A percentile compares a stretch with the other conserved stretches of the same genome.
Evolutionary conservation across 2,329 filamentous ascomycete genomes (phyloP).

Genomic region (Diaporthe australafricana): DNA sequence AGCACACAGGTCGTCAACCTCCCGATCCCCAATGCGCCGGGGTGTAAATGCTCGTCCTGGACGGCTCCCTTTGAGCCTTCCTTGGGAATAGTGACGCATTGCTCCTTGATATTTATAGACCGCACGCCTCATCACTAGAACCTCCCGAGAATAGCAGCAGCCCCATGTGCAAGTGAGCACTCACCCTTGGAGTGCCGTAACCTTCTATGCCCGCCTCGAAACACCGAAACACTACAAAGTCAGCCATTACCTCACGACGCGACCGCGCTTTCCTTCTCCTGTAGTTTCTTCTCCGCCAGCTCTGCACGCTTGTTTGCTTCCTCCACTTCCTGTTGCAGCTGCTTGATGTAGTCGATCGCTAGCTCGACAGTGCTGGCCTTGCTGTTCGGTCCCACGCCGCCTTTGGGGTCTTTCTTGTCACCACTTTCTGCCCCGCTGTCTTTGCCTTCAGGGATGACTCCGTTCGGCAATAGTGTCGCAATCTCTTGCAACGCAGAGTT

Average conservation of each 20-base stretch:
- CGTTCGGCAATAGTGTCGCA: slow-evolving; percentile 79
- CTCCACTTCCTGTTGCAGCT: slow-evolving; percentile 78
- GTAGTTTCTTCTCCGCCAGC: slow-evolving; percentile 72
- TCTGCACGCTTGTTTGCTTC: slow-evolving; percentile 73
- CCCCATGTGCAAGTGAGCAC: not conserved
- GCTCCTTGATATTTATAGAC: not conserved
- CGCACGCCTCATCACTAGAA: not conserved
- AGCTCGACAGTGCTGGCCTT: slow-evolving; percentile 98
- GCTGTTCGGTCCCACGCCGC: slow-evolving; percentile 74
- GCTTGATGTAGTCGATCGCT: slow-evolving; percentile 95
- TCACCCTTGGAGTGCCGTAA: not conserved
- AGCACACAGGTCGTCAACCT: not conserved
- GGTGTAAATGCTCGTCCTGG: slow-evolving; percentile 3
- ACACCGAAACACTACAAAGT: not conserved
- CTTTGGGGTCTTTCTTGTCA: slow-evolving; percentile 55
- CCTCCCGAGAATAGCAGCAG: not conserved
- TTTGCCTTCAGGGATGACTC: slow-evolving; percentile 44
- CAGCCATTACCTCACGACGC: not conserved
- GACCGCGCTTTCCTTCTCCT: slow-evolving; percentile 22
- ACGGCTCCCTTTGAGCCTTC: not conserved
- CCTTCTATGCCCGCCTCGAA: not conserved
- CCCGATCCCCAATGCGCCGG: not conserved
- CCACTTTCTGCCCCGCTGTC: slow-evolving; percentile 57
- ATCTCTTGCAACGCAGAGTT: slow-evolving; percentile 95
- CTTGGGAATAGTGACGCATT: not conserved